phyloP scores from a whole-genome alignment of 441 rosid species.

The Erodium trifolium region DNA sequence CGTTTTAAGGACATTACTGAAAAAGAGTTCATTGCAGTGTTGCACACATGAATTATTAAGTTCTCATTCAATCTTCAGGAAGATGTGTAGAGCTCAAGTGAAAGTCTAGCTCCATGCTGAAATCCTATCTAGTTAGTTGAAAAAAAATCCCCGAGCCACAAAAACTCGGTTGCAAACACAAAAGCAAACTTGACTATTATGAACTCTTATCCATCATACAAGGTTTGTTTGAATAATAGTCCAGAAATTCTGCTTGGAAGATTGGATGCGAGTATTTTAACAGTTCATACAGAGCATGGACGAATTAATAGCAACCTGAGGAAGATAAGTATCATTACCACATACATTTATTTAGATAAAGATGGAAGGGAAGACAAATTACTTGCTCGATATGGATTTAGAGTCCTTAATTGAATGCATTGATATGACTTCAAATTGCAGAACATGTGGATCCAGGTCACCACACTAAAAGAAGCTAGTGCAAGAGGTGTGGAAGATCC shows the following conservation, averaged over 20 bases:
- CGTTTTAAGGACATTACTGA: not conserved
- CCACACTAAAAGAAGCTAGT: conserved; percentile 64
- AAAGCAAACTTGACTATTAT: not conserved
- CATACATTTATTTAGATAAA: not conserved
- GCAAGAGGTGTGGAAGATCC: conserved; percentile 75
- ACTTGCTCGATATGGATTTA: conserved; percentile 96
- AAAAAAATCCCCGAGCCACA: not conserved
- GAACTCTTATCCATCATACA: not conserved
- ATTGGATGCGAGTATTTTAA: not conserved
- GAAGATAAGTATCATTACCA: not conserved
- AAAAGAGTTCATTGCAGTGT: not conserved
- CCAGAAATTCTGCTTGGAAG: not conserved
- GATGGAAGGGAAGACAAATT: conserved; percentile 22
- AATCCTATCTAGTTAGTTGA: not conserved
- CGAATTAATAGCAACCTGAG: not conserved
- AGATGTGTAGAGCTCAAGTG: not conserved
- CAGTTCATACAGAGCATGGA: not conserved
- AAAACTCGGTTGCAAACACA: not conserved
- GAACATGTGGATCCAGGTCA: conserved; percentile 86
- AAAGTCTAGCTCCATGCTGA: not conserved
- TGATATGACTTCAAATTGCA: conserved; percentile 91
- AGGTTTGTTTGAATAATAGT: not conserved
- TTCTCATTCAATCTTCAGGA: conserved; percentile 1
- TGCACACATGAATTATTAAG: not conserved
- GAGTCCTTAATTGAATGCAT: conserved; percentile 80